A percentile compares a stretch with the other conserved stretches of the same genome.
Conservation (phyloP, 345 rosid genomes). For the Melaleuca alternifolia region DNA sequence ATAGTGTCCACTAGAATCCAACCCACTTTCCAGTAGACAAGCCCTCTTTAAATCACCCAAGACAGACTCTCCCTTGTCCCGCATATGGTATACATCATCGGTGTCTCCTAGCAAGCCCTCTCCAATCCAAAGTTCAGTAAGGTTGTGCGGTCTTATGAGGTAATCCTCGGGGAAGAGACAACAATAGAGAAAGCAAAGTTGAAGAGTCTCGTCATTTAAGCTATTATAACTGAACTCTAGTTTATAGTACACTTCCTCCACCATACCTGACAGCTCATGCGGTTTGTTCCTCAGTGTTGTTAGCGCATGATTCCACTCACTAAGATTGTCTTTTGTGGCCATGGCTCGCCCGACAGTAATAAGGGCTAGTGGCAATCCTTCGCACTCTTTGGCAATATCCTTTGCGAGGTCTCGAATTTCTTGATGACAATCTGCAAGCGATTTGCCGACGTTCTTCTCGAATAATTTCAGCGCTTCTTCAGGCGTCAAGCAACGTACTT, state of each 20-base stretch:
- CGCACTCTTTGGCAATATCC: not conserved
- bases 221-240: slow-evolving; percentile 11
- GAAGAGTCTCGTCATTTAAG: not conserved
- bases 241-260: not conserved
- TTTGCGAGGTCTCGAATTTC: not conserved
- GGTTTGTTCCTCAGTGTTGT: not conserved
- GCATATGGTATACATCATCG: not conserved
- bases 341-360: slow-evolving; percentile 6
- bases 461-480: slow-evolving; percentile 3
- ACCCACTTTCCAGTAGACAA: slow-evolving; percentile 4
- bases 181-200: slow-evolving; percentile 7
- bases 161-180: slow-evolving; percentile 8
- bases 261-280: not conserved
- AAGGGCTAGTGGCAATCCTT: slow-evolving; percentile 15
- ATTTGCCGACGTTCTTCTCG: not conserved
- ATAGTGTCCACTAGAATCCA: not conserved
- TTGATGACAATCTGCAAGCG: not conserved
- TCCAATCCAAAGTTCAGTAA: slow-evolving; percentile 10
- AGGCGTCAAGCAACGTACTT: not conserved
- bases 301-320: slow-evolving; percentile 1
- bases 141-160: not conserved
- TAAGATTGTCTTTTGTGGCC: not conserved
- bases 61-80: not conserved
- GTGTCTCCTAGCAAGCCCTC: slow-evolving; percentile 8
- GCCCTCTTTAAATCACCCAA: slow-evolving; percentile 5